Evolutionary conservation across 1,284 basidiomycete species (phyloP).

Genomic region (Rhodotorula sp.): DNA sequence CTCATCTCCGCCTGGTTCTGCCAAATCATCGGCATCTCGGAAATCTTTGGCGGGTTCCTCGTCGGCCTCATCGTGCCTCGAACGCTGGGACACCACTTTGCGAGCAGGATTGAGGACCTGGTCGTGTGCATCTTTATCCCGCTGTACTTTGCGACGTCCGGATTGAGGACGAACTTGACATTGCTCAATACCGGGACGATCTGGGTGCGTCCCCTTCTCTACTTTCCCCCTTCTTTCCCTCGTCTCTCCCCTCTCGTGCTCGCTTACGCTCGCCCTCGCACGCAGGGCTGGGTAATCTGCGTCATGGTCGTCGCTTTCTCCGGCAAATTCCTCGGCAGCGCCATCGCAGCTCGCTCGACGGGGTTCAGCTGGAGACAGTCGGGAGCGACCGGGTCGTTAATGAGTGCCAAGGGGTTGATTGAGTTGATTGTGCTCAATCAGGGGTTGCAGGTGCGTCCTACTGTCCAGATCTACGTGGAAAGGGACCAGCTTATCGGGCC

Average conservation of each 20-base stretch:
- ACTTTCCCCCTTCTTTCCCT: slow-evolving; percentile 40
- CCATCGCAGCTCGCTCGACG: slow-evolving; percentile 60
- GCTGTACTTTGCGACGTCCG: slow-evolving; percentile 44
- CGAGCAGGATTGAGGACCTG: slow-evolving; percentile 76
- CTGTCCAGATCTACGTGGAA: too few relatives aligned
- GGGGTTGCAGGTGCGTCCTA: slow-evolving; percentile 61
- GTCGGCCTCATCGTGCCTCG: slow-evolving; percentile 85
- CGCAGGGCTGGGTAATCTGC: slow-evolving; percentile 74
- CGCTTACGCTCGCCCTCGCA: background rate
- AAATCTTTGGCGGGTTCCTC: slow-evolving; percentile 58
- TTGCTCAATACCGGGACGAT: slow-evolving; percentile 27
- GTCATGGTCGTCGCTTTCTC: slow-evolving; percentile 75
- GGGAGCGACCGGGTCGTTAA: slow-evolving; percentile 80
- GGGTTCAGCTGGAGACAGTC: slow-evolving; percentile 76
- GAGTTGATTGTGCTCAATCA: slow-evolving; percentile 86
- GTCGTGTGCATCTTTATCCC: slow-evolving; percentile 67
- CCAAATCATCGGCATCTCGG: slow-evolving; percentile 70
- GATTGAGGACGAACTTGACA: slow-evolving; percentile 24
- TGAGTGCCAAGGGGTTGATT: slow-evolving; percentile 60
- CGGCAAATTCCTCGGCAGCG: slow-evolving; percentile 73
- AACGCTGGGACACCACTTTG: slow-evolving; percentile 67
- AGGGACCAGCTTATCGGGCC: too few relatives aligned
- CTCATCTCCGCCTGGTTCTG: slow-evolving; percentile 80
- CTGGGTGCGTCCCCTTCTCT: slow-evolving; percentile 10
- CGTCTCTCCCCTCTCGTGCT: slow-evolving; percentile 33